Conservation (phyloP, 306 rosid species). For the Betula pendula region DNA sequence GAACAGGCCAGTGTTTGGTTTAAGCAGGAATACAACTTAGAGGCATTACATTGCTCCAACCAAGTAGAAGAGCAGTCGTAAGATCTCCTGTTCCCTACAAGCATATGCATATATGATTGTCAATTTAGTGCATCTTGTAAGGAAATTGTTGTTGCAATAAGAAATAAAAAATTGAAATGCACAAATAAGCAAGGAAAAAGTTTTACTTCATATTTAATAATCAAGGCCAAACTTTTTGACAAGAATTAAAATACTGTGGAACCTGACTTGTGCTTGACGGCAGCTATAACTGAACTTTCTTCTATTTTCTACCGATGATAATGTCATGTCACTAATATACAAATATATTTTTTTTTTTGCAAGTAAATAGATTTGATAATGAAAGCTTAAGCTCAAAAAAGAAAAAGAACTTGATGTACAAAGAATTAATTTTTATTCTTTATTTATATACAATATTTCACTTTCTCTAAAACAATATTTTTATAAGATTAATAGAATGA, state of each 20-base stretch:
- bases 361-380: neutral
- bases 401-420: neutral
- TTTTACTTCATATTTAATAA: neutral
- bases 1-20: constrained; percentile 6
- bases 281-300: neutral
- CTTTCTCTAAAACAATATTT: neutral
- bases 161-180: neutral
- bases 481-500: neutral
- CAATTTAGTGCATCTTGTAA: constrained; percentile 5
- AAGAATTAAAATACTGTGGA: neutral
- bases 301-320: neutral
- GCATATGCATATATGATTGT: constrained; percentile 22
- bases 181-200: constrained; percentile 3
- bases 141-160: neutral
- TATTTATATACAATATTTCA: neutral
- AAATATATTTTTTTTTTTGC: neutral
- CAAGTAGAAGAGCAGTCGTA: constrained; percentile 84
- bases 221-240: neutral
- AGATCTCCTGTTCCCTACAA: constrained; percentile 93
- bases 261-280: neutral
- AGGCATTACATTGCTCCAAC: constrained; percentile 85
- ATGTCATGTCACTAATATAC: no score
- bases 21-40: constrained; percentile 22
- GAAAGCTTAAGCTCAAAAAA: neutral
- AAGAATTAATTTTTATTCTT: neutral